Evolutionary conservation across 441 rosid genomes (phyloP).

Genomic region (Jatropha podagrica): DNA sequence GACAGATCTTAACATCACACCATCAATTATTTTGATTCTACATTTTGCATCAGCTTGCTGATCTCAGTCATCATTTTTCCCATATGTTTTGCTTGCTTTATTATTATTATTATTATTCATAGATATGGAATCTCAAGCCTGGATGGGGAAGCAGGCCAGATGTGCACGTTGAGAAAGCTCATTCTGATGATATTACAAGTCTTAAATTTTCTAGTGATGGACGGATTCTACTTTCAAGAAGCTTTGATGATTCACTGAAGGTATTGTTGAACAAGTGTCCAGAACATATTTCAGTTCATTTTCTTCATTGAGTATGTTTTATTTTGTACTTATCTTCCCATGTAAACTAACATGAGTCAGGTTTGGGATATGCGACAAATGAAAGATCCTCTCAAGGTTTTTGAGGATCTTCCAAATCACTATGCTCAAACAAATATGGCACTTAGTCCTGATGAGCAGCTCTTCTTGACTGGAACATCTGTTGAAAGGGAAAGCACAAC

Average conservation of each 20-base stretch:
- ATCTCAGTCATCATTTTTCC: background rate
- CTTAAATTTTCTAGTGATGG: conserved; percentile 94
- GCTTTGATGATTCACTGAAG: conserved; percentile 90
- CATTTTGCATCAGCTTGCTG: background rate
- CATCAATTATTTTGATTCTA: background rate
- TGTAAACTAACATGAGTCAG: conserved; percentile 38
- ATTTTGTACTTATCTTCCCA: conserved; percentile 14
- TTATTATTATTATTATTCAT: conserved; percentile 10
- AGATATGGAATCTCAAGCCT: conserved; percentile 95
- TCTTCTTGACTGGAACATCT: conserved; percentile 90
- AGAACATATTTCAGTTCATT: conserved; percentile 11
- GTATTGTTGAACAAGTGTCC: conserved; percentile 37
- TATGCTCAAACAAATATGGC: conserved; percentile 93
- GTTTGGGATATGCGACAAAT: conserved; percentile 93
- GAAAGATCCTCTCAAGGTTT: conserved; percentile 68
- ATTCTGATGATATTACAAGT: conserved; percentile 90
- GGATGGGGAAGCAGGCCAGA: conserved; percentile 99
- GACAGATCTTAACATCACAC: background rate
- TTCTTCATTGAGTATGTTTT: background rate
- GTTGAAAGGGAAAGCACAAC: conserved; percentile 79
- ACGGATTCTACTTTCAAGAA: conserved; percentile 70
- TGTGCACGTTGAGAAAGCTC: conserved; percentile 70
- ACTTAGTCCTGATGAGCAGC: conserved; percentile 89
- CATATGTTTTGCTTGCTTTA: background rate
- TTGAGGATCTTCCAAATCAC: conserved; percentile 84